Conservation (phyloP, 2,329 filamentous ascomycete genomes). For the Botryotinia globosa region DNA sequence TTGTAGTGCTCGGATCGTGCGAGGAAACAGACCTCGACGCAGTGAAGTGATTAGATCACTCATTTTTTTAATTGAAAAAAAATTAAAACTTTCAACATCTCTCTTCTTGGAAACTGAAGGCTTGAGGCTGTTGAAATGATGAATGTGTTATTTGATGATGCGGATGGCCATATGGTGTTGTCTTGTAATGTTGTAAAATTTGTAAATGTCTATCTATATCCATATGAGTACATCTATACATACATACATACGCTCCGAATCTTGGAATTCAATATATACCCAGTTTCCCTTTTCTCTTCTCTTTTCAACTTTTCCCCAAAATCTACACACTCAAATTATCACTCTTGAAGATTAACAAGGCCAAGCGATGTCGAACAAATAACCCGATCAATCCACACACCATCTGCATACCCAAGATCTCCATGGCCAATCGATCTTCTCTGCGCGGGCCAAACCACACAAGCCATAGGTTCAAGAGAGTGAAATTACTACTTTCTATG, state of each 20-base stretch:
- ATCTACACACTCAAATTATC: constrained; percentile 63
- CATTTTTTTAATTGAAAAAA: constrained; percentile 9
- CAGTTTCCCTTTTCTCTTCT: background rate
- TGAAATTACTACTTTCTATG: constrained; percentile 82
- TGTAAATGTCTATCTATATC: background rate
- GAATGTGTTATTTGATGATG: background rate
- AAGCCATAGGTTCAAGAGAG: constrained; percentile 91
- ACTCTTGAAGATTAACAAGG: constrained; percentile 81
- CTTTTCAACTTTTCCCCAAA: too few relatives aligned
- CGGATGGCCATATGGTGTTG: background rate
- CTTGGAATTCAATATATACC: background rate
- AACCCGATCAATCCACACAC: constrained; percentile 75
- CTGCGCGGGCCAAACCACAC: constrained; percentile 90
- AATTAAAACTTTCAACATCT: constrained; percentile 10
- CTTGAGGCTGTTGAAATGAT: background rate
- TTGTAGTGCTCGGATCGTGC: constrained; percentile 7
- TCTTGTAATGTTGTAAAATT: background rate
- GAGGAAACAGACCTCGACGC: background rate
- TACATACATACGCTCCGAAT: background rate
- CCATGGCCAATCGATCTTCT: constrained; percentile 77
- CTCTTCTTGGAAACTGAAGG: background rate
- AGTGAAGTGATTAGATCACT: background rate
- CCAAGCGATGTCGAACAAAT: constrained; percentile 80
- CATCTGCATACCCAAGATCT: constrained; percentile 77
- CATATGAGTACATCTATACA: background rate